Percentiles rank a stretch among this genome's conserved stretches.
Conservation (phyloP, 257 asterid genomes). For the Nicotiana obtusifolia region DNA sequence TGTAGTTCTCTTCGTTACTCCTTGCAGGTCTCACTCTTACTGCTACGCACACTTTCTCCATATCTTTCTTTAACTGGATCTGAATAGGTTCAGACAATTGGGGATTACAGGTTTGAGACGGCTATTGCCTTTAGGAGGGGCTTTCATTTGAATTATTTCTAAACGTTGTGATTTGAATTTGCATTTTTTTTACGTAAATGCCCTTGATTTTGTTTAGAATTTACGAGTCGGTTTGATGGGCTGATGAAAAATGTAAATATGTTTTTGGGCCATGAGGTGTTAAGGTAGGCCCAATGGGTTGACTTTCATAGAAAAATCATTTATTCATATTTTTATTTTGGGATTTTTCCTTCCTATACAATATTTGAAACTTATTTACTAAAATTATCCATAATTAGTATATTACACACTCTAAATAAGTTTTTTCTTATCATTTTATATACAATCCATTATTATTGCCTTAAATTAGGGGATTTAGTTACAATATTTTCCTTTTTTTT, state of each 20-base stretch:
- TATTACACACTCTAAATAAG: no score
- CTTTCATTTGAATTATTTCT: background rate
- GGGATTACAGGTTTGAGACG: background rate
- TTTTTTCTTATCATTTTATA: no score
- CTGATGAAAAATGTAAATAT: background rate
- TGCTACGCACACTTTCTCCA: conserved; percentile 96
- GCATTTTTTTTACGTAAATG: background rate
- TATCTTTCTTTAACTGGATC: conserved; percentile 21
- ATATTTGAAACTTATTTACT: no score
- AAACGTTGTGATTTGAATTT: conserved; percentile 3
- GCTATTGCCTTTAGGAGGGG: background rate
- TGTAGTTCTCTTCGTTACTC: conserved; percentile 31
- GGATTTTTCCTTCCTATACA: no score
- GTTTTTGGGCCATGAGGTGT: background rate
- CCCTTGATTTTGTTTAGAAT: background rate
- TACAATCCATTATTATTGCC: no score
- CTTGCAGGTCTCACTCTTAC: conserved; percentile 84
- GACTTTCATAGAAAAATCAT: background rate
- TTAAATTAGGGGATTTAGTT: no score
- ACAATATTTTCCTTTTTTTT: no score
- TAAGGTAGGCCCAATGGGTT: background rate
- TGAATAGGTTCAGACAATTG: background rate
- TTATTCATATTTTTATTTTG: no score
- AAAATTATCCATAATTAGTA: no score
- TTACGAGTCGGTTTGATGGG: background rate